These are phyloP conservation scores for Vigna reflexopilosa DNA, from an alignment of 306 rosid species.

Conservation along the genomic window DNA sequence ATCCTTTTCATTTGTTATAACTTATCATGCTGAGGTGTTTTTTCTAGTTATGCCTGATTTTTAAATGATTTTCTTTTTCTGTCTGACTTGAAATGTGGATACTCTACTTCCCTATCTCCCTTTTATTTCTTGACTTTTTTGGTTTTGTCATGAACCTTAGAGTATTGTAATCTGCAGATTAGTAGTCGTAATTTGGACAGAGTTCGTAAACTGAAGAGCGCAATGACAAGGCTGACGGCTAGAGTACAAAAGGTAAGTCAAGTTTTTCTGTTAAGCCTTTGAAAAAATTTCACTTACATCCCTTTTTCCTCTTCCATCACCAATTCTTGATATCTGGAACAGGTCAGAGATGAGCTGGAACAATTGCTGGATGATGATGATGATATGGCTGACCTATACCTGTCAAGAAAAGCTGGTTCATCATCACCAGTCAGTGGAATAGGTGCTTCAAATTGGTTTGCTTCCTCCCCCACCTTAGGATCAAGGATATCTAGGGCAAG, in stretches of 20 bases:
- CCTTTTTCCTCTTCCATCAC: constrained; percentile 47
- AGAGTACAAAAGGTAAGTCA: constrained; percentile 89
- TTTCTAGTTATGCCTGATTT: constrained; percentile 18
- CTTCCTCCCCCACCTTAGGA: constrained; percentile 77
- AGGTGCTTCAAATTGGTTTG: constrained; percentile 67
- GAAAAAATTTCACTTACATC: background rate
- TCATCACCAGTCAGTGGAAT: constrained; percentile 79
- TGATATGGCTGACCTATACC: constrained; percentile 96
- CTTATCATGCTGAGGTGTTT: constrained; percentile 23
- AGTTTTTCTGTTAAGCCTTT: background rate
- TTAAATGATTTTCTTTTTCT: constrained; percentile 9
- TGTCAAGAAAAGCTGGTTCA: constrained; percentile 79
- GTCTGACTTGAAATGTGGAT: constrained; percentile 17
- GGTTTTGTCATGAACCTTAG: constrained; percentile 6
- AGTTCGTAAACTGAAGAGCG: constrained; percentile 95
- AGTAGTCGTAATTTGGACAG: constrained; percentile 97
- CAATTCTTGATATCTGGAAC: constrained; percentile 41
- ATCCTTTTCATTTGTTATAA: constrained; percentile 18
- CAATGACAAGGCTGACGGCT: constrained; percentile 97
- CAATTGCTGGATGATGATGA: constrained; percentile 95
- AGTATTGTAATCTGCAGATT: constrained; percentile 61
- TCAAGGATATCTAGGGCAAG: constrained; percentile 86
- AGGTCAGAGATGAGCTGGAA: constrained; percentile 90
- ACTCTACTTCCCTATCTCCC: constrained; percentile 18
- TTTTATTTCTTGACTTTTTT: background rate